These are phyloP conservation scores for Pseudogymnoascus sp. DNA, from an alignment of 2,329 filamentous ascomycete species.

Conservation along the genomic window DNA sequence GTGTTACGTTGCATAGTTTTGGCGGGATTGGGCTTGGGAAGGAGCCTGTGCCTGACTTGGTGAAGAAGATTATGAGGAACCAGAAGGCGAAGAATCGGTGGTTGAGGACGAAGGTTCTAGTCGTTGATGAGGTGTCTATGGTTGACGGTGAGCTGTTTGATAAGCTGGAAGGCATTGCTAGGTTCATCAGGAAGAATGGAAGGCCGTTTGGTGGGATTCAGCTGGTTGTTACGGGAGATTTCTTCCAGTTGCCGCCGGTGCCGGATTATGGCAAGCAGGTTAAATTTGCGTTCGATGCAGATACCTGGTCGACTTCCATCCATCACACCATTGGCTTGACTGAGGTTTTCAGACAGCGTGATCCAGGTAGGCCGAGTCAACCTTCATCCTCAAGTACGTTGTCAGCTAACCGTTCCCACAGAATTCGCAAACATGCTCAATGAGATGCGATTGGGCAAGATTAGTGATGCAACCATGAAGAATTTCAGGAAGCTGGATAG, in stretches of 20 bases:
- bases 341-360: slow-evolving; percentile 92
- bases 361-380: slow-evolving; percentile 47
- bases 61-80: slow-evolving; percentile 88
- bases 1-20: slow-evolving; percentile 93
- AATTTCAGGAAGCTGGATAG: slow-evolving; percentile 69
- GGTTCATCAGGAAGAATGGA: slow-evolving; percentile 80
- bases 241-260: slow-evolving; percentile 94
- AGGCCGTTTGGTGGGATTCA: slow-evolving; percentile 94
- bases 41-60: slow-evolving; percentile 68
- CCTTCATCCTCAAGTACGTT: background rate
- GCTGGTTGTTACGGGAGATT: slow-evolving; percentile 90
- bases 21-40: slow-evolving; percentile 92
- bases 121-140: slow-evolving; percentile 97
- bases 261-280: slow-evolving; percentile 65
- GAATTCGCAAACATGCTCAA: slow-evolving; percentile 94
- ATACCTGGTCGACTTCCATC: slow-evolving; percentile 86
- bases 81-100: slow-evolving; percentile 82
- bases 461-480: slow-evolving; percentile 67
- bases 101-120: slow-evolving; percentile 77
- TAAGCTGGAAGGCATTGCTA: slow-evolving; percentile 83
- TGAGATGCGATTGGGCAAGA: slow-evolving; percentile 86
- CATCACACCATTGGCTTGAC: slow-evolving; percentile 93
- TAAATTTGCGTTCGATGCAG: slow-evolving; percentile 89
- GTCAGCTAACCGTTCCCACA: slow-evolving; percentile 23
- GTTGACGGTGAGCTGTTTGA: slow-evolving; percentile 96